Base-by-base conservation (phyloP, 768 basidiomycete species). In the Termitomyces sp. region DNA sequence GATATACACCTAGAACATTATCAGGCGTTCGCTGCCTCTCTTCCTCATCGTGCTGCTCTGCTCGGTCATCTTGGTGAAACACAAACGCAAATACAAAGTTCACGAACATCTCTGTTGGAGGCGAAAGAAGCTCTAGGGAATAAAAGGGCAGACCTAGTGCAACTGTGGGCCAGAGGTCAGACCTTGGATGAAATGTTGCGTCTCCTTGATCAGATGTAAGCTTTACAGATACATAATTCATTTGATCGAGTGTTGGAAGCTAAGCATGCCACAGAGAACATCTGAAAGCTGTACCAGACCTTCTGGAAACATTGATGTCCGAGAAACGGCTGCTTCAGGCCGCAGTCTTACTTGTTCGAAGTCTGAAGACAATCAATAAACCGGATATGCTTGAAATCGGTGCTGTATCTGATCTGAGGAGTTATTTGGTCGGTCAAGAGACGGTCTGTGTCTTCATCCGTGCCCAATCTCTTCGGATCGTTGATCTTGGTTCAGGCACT, bases 141-240 rank as follows among this genome's bases (percentile, higher is more conserved):
- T 62, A 93, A 91, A 68, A 83, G 93, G 46, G 86, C 91, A 4
- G 97, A 95, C 67, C 84, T 96, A 31, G 92, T 86, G 46, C 94
- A 91, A 65, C 76, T 98, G 28, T 94, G 93, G 87, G 80, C 87
- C 35, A 79, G 95, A 64, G 89, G 91, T 53, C 90, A 95, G 65
- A 87, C 83, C n/a, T 72, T 98, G 19, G 90, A 96, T 65, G 97
- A 98, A 70, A 98, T 98, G 94, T 80, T 95, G 65, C 84, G 84
- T 44, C 78, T 98, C n/a, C 68, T 99, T 60, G 94, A 98, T 68
- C 89, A 93, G 66, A 96, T 98, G 96, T 95, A 63, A 59, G 89
- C 70, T 15, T 26, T 50, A 23, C 9, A n/a, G 23, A 19, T 33
- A 12, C 5, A 48, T 33, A 12, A 48, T 47, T 41, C 10, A 37